Evolutionary conservation across 2,329 filamentous ascomycete genomes (phyloP), one percentile per base, ranked within the genome.

Genomic region (Cadophora malorum): DNA sequence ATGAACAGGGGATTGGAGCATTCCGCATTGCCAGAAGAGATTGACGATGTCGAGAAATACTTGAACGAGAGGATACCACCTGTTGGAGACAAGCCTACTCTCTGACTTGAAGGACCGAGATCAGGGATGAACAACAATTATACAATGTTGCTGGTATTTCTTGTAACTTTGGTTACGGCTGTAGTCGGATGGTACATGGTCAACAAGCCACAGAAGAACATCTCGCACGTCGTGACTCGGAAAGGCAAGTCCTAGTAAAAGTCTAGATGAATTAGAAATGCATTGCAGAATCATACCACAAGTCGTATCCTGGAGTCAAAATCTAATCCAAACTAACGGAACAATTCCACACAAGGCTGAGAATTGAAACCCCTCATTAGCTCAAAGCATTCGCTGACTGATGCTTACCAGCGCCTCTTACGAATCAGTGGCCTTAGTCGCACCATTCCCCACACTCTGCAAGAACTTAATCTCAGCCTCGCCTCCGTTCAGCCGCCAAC

Each of bases 41-140:
- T 97, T 65, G 87, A 96, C 70, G 91, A 97, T 74, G 83, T 97
- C 21, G 93, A 96, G 80, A 78, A 75, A 0, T 89, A 87, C 70
- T 71, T 90, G 63, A 78, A 74, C 41, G 76, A 80, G 66, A 79
- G 79, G 55, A 79, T 89, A 63, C 83, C 85, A 5, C 75, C 81
- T 0, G 70, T 80, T 63, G 80, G 74, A 25, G 78, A 80, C 25
- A 79, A 79, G 35, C 38, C 67, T 33, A 53, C 50, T 21, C 64
- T 69, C 21, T 69, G 67, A 69, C 67, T 66, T 16, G 38, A 63
- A 19, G 64, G 23, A 5, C 58, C 12, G 21, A 23, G 28, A 19
- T 28, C 41, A 8, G 52, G 45, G 28, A 45, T 28, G 23, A 23
- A 21, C 6, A 23, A 21, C 6, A 41, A 47, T 19, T 69, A 64